A percentile compares a stretch with the other conserved stretches of the same genome.
Conservation (phyloP, 257 asterid genomes). For the Thymus quinquecostatus region DNA sequence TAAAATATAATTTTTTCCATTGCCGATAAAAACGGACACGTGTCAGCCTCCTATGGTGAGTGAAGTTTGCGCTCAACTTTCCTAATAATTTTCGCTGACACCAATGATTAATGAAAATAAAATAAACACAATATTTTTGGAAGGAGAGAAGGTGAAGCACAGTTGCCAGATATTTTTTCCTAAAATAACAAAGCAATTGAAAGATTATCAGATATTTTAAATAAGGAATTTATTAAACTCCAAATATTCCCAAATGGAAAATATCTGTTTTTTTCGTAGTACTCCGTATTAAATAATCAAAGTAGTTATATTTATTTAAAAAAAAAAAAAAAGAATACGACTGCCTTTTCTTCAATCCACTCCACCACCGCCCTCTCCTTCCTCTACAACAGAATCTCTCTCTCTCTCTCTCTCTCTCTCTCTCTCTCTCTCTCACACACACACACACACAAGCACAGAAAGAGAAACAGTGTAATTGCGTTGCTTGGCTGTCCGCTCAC, state of each 20-base stretch:
- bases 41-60: too few relatives aligned
- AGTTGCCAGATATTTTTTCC: not conserved
- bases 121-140: not conserved
- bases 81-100: too few relatives aligned
- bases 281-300: not conserved
- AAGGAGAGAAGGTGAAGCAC: not conserved
- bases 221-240: not conserved
- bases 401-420: conserved; percentile 12
- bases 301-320: not conserved
- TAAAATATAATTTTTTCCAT: too few relatives aligned
- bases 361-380: conserved; percentile 32
- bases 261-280: not conserved
- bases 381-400: not conserved
- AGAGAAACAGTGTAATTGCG: conserved; percentile 24
- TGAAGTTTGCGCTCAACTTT: too few relatives aligned
- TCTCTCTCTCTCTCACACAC: conserved; percentile 25
- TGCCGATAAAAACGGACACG: too few relatives aligned
- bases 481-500: conserved; percentile 58
- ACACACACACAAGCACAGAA: not conserved
- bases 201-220: not conserved
- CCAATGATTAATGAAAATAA: not conserved
- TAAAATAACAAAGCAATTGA: not conserved
- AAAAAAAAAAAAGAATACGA: not conserved
- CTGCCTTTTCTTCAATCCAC: conserved; percentile 28
- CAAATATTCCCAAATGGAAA: not conserved